Percentiles rank a stretch among this genome's conserved stretches.
These are phyloP conservation scores for Fusarium udum DNA, from an alignment of 2,329 filamentous ascomycete genomes.

Conservation along the genomic window DNA sequence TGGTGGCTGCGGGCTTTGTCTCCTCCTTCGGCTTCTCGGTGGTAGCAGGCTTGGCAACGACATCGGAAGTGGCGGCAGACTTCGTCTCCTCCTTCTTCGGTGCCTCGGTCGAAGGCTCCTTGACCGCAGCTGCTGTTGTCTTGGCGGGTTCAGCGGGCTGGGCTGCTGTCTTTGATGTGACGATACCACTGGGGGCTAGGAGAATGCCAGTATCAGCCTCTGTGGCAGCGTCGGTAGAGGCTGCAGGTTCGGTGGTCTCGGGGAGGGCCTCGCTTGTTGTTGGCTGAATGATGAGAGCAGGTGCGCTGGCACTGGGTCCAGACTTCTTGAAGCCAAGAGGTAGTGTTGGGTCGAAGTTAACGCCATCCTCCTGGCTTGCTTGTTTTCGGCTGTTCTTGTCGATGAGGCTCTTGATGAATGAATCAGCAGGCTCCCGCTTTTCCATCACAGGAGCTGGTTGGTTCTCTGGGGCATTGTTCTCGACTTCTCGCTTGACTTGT, in stretches of 20 bases:
- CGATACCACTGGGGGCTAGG: constrained; percentile 39
- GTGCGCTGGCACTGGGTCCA: constrained; percentile 31
- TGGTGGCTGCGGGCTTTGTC: constrained; percentile 15
- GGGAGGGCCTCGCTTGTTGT: constrained; percentile 26
- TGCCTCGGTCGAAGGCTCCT: constrained; percentile 8
- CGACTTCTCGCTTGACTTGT: constrained; percentile 62
- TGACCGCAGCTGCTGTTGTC: constrained; percentile 8
- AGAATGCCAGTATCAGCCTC: constrained; percentile 41
- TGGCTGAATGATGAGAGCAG: constrained; percentile 33
- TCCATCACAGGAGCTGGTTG: constrained; percentile 14
- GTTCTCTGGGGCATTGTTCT: constrained; percentile 49
- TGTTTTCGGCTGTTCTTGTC: constrained; percentile 6
- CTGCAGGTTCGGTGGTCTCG: constrained; percentile 15
- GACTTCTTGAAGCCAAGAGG: constrained; percentile 16
- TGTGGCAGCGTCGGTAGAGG: constrained; percentile 3
- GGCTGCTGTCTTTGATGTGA: constrained; percentile 31
- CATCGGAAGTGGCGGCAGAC: constrained; percentile 4
- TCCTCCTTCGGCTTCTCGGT: constrained; percentile 27
- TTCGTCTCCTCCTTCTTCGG: constrained; percentile 15
- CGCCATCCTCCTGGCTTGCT: background rate
- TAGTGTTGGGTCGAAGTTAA: constrained; percentile 27
- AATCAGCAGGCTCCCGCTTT: constrained; percentile 34
- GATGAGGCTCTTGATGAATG: constrained; percentile 40
- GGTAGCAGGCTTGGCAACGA: constrained; percentile 1
- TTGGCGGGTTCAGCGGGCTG: constrained; percentile 7